Percentiles rank a stretch among this genome's conserved stretches.
phyloP scores from a whole-genome alignment of 2,329 filamentous ascomycete genomes.

The Paraphoma sp. region DNA sequence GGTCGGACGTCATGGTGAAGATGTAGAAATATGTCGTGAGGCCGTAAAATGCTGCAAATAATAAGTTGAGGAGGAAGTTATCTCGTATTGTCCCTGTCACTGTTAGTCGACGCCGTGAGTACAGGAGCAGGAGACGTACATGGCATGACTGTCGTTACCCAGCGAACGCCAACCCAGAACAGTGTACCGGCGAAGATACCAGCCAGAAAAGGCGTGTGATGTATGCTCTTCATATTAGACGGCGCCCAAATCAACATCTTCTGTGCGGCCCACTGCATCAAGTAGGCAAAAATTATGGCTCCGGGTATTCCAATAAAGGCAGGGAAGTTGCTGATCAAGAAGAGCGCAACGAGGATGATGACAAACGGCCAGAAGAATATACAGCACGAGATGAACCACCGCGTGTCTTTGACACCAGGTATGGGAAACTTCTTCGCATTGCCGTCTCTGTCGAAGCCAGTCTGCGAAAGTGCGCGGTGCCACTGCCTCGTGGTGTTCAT shows the following conservation, averaged over 20 bases:
- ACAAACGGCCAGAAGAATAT: conserved; percentile 89
- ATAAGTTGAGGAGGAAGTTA: conserved; percentile 78
- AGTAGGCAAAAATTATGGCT: conserved; percentile 69
- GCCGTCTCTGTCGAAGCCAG: conserved; percentile 81
- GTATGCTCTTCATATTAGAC: conserved; percentile 85
- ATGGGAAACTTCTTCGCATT: conserved; percentile 77
- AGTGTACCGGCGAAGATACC: conserved; percentile 90
- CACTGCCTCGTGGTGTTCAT: conserved; percentile 86
- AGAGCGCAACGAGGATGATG: conserved; percentile 73
- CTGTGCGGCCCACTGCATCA: conserved; percentile 77
- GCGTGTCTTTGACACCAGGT: conserved; percentile 76
- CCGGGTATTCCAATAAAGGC: conserved; percentile 79
- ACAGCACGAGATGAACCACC: conserved; percentile 80
- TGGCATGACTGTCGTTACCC: conserved; percentile 75
- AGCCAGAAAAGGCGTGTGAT: conserved; percentile 93
- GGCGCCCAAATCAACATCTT: conserved; percentile 83
- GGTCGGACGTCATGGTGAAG: conserved; percentile 84
- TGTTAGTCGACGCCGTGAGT: conserved; percentile 35
- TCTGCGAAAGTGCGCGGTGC: conserved; percentile 82
- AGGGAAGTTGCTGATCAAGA: conserved; percentile 74
- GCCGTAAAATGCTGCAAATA: conserved; percentile 69
- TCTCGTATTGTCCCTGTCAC: conserved; percentile 67
- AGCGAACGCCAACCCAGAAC: conserved; percentile 80
- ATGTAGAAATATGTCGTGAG: conserved; percentile 86
- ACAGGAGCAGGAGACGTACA: conserved; percentile 56